Percentiles rank a stretch among this genome's conserved stretches.
Evolutionary conservation across 495 filamentous ascomycete genomes (phyloP).

Genomic region (Penicillium coffeae): DNA sequence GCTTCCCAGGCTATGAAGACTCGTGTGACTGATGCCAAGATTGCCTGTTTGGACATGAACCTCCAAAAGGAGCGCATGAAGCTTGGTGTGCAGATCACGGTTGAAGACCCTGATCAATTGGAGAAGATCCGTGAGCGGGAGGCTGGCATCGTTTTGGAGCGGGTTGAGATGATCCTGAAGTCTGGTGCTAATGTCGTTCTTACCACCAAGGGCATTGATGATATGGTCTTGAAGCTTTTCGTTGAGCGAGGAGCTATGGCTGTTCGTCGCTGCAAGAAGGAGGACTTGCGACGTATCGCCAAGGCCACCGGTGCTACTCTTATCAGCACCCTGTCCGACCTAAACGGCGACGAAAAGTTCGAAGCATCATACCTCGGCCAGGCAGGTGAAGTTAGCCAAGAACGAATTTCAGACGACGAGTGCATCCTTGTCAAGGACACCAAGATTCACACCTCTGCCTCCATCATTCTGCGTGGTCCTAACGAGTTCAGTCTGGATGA

Average conservation of each 20-base stretch:
- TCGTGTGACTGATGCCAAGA: slow-evolving; percentile 87
- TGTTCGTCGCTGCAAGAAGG: slow-evolving; percentile 96
- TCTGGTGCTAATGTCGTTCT: slow-evolving; percentile 94
- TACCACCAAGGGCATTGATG: slow-evolving; percentile 98
- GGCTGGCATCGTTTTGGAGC: slow-evolving; percentile 86
- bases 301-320: slow-evolving; percentile 94
- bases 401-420: slow-evolving; percentile 97
- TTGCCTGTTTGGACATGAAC: slow-evolving; percentile 97
- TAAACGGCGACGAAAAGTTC: slow-evolving; percentile 97
- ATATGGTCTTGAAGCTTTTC: slow-evolving; percentile 90
- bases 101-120: slow-evolving; percentile 93
- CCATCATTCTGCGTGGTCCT: slow-evolving; percentile 91
- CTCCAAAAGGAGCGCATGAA: slow-evolving; percentile 99
- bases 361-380: slow-evolving; percentile 82
- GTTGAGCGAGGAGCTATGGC: slow-evolving; percentile 95
- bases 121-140: slow-evolving; percentile 95
- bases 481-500: slow-evolving; percentile 98
- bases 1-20: slow-evolving; percentile 98
- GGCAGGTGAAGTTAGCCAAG: slow-evolving; percentile 93
- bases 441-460: slow-evolving; percentile 87
- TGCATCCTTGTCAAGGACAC: slow-evolving; percentile 97
- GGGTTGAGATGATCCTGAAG: slow-evolving; percentile 96
- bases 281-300: slow-evolving; percentile 92
- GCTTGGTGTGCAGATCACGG: slow-evolving; percentile 94
- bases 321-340: slow-evolving; percentile 85